Evolutionary conservation across 169 alveolate species (phyloP).

Genomic region (Eimeria mitis): DNA sequence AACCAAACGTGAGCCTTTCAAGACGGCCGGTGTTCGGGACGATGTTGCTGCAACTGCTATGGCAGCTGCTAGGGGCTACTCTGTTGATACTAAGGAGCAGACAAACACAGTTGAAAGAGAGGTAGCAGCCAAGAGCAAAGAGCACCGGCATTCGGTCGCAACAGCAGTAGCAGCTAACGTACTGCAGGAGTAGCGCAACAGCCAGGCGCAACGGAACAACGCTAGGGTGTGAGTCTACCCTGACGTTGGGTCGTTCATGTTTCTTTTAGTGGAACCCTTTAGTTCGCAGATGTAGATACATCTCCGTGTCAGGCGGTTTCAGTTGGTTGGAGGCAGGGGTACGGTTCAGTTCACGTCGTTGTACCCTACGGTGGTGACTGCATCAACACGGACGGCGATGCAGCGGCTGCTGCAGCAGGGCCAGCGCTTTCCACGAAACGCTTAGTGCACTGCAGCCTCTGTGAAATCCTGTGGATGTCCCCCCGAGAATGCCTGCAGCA

Average conservation of each 20-base stretch:
- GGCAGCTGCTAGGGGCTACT: background rate
- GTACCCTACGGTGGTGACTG: background rate
- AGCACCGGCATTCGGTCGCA: background rate
- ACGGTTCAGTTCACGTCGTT: background rate
- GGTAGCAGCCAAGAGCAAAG: background rate
- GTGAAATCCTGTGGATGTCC: background rate
- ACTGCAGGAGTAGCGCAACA: background rate
- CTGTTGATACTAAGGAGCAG: background rate
- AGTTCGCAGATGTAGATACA: background rate
- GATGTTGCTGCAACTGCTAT: background rate
- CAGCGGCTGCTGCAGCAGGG: slow-evolving; percentile 4
- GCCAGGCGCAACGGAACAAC: background rate
- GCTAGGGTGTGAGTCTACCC: background rate
- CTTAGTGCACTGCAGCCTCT: background rate
- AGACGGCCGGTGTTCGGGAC: background rate
- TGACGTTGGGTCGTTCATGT: background rate
- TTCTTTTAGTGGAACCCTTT: background rate
- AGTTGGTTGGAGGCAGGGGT: background rate
- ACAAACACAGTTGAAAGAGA: background rate
- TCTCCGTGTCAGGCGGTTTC: background rate
- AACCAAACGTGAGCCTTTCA: background rate
- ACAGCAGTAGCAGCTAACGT: background rate
- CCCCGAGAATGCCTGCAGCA: slow-evolving; percentile 31
- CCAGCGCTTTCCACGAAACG: background rate
- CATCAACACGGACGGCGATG: background rate